Conservation (phyloP, 805 yeast species). For the Wickerhamomyces bisporus region DNA sequence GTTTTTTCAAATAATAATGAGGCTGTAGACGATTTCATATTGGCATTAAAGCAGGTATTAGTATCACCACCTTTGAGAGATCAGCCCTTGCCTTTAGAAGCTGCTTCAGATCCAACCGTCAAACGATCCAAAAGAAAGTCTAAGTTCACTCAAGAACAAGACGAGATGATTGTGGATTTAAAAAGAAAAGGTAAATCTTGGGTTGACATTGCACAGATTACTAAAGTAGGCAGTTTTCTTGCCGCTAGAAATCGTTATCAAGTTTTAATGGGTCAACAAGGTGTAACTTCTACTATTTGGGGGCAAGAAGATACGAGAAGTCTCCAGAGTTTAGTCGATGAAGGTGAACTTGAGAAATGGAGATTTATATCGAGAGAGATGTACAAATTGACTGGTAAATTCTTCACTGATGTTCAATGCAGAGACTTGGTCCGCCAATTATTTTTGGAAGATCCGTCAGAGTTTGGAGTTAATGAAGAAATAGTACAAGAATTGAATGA, state of each 20-base stretch:
- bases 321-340: constrained; percentile 52
- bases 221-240: constrained; percentile 58
- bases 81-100: constrained; percentile 35
- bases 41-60: constrained; percentile 10
- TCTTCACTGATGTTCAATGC: constrained; percentile 47
- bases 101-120: constrained; percentile 35
- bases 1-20: background rate
- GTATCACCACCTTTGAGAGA: constrained; percentile 16
- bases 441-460: constrained; percentile 49
- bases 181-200: constrained; percentile 63
- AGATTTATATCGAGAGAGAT: constrained; percentile 57
- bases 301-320: constrained; percentile 47
- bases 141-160: constrained; percentile 68
- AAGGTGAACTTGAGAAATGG: constrained; percentile 70
- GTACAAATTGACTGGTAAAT: constrained; percentile 43
- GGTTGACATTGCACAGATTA: constrained; percentile 66
- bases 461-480: constrained; percentile 51
- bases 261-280: constrained; percentile 79
- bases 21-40: constrained; percentile 3
- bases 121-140: constrained; percentile 56
- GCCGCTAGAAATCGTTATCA: constrained; percentile 79
- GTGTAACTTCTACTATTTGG: constrained; percentile 66
- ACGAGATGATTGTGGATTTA: constrained; percentile 53
- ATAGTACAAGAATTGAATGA: constrained; percentile 31
- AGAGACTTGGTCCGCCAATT: constrained; percentile 47